These are phyloP conservation scores for Boletellus emodensis DNA, from an alignment of 768 basidiomycete species.

Conservation along the genomic window DNA sequence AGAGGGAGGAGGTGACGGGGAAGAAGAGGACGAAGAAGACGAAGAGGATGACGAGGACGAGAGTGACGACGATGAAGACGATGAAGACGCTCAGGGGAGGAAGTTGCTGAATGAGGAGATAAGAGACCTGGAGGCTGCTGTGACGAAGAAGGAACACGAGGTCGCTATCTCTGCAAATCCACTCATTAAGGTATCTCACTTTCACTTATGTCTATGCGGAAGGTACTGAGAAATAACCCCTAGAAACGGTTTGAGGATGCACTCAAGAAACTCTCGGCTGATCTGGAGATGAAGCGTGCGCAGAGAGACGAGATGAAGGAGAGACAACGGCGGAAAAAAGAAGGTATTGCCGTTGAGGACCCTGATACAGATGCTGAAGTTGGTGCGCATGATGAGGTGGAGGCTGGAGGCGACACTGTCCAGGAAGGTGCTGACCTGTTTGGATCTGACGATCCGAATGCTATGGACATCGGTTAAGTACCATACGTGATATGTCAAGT, in stretches of 20 bases:
- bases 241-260: constrained; percentile 94
- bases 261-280: constrained; percentile 79
- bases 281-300: constrained; percentile 78
- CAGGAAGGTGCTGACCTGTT: constrained; percentile 37
- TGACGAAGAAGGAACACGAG: constrained; percentile 79
- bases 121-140: constrained; percentile 81
- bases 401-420: constrained; percentile 19
- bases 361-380: constrained; percentile 40
- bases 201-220: not conserved
- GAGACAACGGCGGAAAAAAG: constrained; percentile 65
- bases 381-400: constrained; percentile 36
- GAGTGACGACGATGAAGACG: constrained; percentile 73
- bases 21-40: constrained; percentile 67
- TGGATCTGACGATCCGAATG: constrained; percentile 43
- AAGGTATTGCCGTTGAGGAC: constrained; percentile 47
- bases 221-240: not conserved
- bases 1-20: constrained; percentile 56
- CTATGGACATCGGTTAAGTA: constrained; percentile 32
- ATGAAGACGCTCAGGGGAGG: constrained; percentile 72
- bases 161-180: constrained; percentile 82
- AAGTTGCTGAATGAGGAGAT: constrained; percentile 87
- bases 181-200: constrained; percentile 63
- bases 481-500: not conserved
- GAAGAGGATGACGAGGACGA: constrained; percentile 46
- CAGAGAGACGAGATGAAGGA: constrained; percentile 81